Percentiles rank a stretch among this genome's conserved stretches.
phyloP scores from a whole-genome alignment of 169 alveolate genomes.

The Cryptosporidium ubiquitum region DNA sequence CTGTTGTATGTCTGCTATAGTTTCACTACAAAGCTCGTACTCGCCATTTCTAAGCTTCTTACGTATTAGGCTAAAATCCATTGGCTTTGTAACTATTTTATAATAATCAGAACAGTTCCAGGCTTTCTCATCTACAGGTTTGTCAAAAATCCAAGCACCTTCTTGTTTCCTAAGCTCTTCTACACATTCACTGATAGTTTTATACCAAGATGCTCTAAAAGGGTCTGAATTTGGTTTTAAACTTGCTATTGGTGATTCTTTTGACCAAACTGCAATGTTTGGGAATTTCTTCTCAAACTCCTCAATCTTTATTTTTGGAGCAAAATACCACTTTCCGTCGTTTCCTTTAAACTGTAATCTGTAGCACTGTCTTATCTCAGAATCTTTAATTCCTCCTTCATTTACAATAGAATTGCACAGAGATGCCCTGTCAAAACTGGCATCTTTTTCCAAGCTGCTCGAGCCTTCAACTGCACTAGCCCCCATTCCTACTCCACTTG shows the following conservation, averaged over 20 bases:
- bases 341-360: slow-evolving; percentile 84
- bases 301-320: slow-evolving; percentile 84
- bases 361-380: slow-evolving; percentile 78
- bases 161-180: slow-evolving; percentile 84
- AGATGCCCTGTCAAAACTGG: not conserved
- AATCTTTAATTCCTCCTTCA: slow-evolving; percentile 45
- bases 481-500: slow-evolving; percentile 11
- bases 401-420: slow-evolving; percentile 14
- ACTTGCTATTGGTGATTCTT: slow-evolving; percentile 76
- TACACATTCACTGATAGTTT: slow-evolving; percentile 79
- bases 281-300: slow-evolving; percentile 87
- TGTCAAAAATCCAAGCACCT: slow-evolving; percentile 91
- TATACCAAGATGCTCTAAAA: slow-evolving; percentile 85
- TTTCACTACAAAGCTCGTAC: slow-evolving; percentile 84
- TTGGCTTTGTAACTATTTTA: slow-evolving; percentile 88
- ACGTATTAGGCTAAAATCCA: slow-evolving; percentile 87
- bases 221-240: slow-evolving; percentile 81
- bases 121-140: slow-evolving; percentile 89
- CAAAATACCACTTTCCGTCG: slow-evolving; percentile 86
- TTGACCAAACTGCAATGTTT: slow-evolving; percentile 86
- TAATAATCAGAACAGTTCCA: slow-evolving; percentile 91
- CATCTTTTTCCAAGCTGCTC: not conserved
- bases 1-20: slow-evolving; percentile 86
- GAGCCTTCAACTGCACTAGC: slow-evolving; percentile 5
- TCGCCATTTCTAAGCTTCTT: slow-evolving; percentile 82